These are phyloP conservation scores for Beauveria asiatica DNA, from an alignment of 2,329 filamentous ascomycete species.

Conservation along the genomic window DNA sequence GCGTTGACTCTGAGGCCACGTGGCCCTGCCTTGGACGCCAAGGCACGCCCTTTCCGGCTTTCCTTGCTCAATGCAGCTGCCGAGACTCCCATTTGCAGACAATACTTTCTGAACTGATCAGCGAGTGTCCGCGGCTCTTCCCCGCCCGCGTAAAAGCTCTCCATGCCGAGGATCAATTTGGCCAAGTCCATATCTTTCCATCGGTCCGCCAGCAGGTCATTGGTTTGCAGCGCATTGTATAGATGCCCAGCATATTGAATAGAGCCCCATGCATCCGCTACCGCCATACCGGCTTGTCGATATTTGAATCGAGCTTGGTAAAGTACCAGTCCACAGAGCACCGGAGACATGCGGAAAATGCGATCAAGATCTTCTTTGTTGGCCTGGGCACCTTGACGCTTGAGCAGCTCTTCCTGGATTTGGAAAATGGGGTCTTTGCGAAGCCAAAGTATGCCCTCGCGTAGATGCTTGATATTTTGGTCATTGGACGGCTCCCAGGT, in stretches of 20 bases:
- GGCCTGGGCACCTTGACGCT: not conserved
- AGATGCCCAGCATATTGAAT: not conserved
- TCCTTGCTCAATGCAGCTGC: not conserved
- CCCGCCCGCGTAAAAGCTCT: not conserved
- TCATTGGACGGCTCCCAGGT: not conserved
- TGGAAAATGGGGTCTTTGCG: not conserved
- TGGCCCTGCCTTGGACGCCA: not conserved
- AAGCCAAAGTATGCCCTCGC: not conserved
- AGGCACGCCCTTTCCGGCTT: not conserved
- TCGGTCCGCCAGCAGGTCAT: not conserved
- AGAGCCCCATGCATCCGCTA: not conserved
- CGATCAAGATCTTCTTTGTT: not conserved
- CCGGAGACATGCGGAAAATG: not conserved
- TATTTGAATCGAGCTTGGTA: not conserved
- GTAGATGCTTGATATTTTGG: not conserved
- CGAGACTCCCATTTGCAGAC: not conserved
- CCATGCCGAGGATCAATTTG: not conserved
- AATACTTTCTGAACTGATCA: not conserved
- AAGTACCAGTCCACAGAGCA: not conserved
- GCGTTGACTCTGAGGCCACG: not conserved
- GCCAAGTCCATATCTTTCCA: slow-evolving; percentile 1
- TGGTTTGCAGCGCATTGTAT: not conserved
- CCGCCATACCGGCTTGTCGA: not conserved
- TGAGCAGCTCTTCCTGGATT: not conserved
- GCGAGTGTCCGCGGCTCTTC: not conserved